Percentiles rank a stretch among this genome's conserved stretches.
phyloP scores from a whole-genome alignment of 2,329 filamentous ascomycete species.

The Sphaerulina musiva region DNA sequence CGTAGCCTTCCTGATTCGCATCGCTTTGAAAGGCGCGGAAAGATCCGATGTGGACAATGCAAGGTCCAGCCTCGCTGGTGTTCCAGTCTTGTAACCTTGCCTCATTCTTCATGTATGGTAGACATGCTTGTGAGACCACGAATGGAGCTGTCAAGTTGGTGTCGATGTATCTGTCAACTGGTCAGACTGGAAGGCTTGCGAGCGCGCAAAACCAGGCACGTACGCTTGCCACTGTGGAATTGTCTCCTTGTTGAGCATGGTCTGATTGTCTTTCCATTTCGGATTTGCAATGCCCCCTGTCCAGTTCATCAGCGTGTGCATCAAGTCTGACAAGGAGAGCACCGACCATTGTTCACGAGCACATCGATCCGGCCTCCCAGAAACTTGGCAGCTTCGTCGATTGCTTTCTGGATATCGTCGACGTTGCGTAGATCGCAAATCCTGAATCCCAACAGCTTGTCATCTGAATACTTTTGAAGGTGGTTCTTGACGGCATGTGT shows the following conservation, averaged over 20 bases:
- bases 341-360: slow-evolving; percentile 36
- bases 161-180: slow-evolving; percentile 28
- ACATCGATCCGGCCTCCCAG: slow-evolving; percentile 34
- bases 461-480: slow-evolving; percentile 24
- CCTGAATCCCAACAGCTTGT: slow-evolving; percentile 15
- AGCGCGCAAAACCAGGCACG: neutral
- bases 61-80: slow-evolving; percentile 24
- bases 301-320: neutral
- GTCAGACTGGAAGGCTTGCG: neutral
- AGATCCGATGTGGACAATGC: slow-evolving; percentile 44
- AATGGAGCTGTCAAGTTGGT: slow-evolving; percentile 37
- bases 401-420: slow-evolving; percentile 30
- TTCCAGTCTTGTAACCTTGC: slow-evolving; percentile 10
- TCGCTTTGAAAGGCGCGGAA: slow-evolving; percentile 46
- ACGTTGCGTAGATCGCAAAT: slow-evolving; percentile 32
- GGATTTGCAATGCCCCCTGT: slow-evolving; percentile 31
- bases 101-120: slow-evolving; percentile 28
- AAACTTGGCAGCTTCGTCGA: slow-evolving; percentile 30
- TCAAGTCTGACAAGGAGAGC: too few relatives aligned
- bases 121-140: slow-evolving; percentile 26
- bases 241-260: slow-evolving; percentile 31
- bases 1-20: slow-evolving; percentile 45
- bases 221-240: slow-evolving; percentile 34
- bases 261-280: slow-evolving; percentile 30
- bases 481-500: slow-evolving; percentile 31